Evolutionary conservation across 306 rosid genomes (phyloP).

Genomic region (Sicyos baderoa): DNA sequence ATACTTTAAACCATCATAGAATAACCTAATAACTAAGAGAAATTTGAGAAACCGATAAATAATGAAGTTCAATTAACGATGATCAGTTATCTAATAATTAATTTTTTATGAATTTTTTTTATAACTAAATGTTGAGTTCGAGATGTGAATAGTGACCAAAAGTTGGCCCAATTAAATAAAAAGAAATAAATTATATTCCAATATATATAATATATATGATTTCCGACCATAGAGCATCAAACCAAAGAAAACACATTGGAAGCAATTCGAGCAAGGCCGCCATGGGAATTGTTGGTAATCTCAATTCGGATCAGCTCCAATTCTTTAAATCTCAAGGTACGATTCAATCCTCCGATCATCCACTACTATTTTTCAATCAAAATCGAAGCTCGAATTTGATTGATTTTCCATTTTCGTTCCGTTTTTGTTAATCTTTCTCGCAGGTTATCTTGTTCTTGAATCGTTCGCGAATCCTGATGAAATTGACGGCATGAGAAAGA

Average conservation of each 20-base stretch:
- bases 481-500: slow-evolving; percentile 53
- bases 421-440: background rate
- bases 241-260: background rate
- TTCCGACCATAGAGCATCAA: too few relatives aligned
- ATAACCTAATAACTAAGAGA: too few relatives aligned
- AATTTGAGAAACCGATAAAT: too few relatives aligned
- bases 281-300: slow-evolving; percentile 5
- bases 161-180: too few relatives aligned
- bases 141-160: too few relatives aligned
- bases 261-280: background rate
- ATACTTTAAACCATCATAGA: too few relatives aligned
- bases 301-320: background rate
- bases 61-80: too few relatives aligned
- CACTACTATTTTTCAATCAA: background rate
- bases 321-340: slow-evolving; percentile 5
- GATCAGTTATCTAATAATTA: too few relatives aligned
- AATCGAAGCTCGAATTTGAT: background rate
- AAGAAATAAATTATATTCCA: too few relatives aligned
- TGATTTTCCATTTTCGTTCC: background rate
- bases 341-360: background rate
- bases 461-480: slow-evolving; percentile 55
- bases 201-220: too few relatives aligned
- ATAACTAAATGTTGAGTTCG: too few relatives aligned
- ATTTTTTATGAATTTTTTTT: too few relatives aligned
- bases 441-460: slow-evolving; percentile 76